Evolutionary conservation across 2,329 filamentous ascomycete genomes (phyloP), one percentile per base, ranked within the genome.

Genomic region (Trichothecium sympodiale): DNA sequence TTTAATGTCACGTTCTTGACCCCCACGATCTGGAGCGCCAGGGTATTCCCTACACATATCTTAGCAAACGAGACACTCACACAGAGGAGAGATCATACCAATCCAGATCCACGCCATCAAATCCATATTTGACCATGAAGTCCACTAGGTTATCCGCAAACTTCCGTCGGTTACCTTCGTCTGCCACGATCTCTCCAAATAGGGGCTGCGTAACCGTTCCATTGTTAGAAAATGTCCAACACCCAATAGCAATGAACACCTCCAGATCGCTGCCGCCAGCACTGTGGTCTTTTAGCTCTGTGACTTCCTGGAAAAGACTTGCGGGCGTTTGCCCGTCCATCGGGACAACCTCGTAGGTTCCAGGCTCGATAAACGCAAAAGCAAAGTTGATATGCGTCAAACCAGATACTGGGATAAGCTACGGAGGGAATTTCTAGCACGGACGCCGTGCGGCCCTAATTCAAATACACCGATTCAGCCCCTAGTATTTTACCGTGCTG

Each of bases 171-270:
- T 47, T 50, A 2, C 29, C 41, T 1, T 38, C 43, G 0, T 25
- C 41, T 16, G 37, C 41, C 2, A 36, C 48, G 16, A 53, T 46
- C n/a, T 48, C 38, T 3, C 37, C 35, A 29, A 59, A 59, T 8
- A 50, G 41, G 1, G 37, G 35, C 7, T 53, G 49, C 4, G 38
- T 43, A 3, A 46, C 23, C 6, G 13, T n/a, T 16, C 46, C 45
- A 1, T 46, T 45, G 33, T 65, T 57, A 14, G 41, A 54, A 37
- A 59, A 59, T 0, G 50, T 50, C 58, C 59, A 65, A 0, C 63
- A 62, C 2, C 62, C 62, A n/a, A 67, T 16, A 3, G 54, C 41
- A 12, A 65, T 43, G 15, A 50, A 47, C 0, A 49, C 47, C 37
- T 61, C 49, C 1, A 64, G 45, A n/a, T n/a, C n/a, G n/a, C n/a